These are phyloP conservation scores for Craterostigma plantagineum DNA, from an alignment of 257 asterid genomes.

Conservation along the genomic window DNA sequence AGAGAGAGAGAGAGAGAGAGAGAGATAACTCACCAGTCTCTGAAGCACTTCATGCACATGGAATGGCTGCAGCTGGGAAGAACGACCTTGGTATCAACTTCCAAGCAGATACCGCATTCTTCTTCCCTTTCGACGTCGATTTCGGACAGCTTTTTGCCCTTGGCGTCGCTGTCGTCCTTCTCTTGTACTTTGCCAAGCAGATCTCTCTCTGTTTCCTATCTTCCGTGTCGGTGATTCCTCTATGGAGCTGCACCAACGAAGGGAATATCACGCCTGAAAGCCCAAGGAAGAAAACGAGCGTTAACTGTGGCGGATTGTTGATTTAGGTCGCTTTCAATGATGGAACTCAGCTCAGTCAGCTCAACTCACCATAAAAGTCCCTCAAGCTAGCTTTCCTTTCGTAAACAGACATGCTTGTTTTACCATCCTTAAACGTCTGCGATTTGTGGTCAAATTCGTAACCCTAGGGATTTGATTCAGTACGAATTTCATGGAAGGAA, in stretches of 20 bases:
- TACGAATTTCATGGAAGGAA: background rate
- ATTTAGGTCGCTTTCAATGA: too few species aligned
- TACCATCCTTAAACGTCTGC: conserved; percentile 81
- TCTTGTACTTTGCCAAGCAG: conserved; percentile 36
- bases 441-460: conserved; percentile 2
- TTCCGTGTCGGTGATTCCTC: conserved; percentile 63
- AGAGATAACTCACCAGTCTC: conserved; percentile 35
- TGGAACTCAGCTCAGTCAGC: too few species aligned
- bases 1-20: too few species aligned
- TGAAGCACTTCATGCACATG: conserved; percentile 62
- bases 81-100: conserved; percentile 65
- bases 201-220: conserved; percentile 73
- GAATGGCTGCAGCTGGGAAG: conserved; percentile 76
- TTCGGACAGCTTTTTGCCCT: conserved; percentile 59
- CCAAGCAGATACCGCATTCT: conserved; percentile 96
- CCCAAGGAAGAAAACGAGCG: background rate
- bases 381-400: conserved; percentile 71
- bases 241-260: conserved; percentile 65
- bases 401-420: conserved; percentile 52
- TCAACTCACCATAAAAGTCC: conserved; percentile 86
- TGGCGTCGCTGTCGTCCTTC: conserved; percentile 32
- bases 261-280: conserved; percentile 73
- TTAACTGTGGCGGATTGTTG: background rate
- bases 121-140: conserved; percentile 82
- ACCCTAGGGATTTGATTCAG: background rate